These are phyloP conservation scores for Polytrichum commune DNA, from an alignment of 225 moss, liverwort and hornwort genomes.

Conservation along the genomic window DNA sequence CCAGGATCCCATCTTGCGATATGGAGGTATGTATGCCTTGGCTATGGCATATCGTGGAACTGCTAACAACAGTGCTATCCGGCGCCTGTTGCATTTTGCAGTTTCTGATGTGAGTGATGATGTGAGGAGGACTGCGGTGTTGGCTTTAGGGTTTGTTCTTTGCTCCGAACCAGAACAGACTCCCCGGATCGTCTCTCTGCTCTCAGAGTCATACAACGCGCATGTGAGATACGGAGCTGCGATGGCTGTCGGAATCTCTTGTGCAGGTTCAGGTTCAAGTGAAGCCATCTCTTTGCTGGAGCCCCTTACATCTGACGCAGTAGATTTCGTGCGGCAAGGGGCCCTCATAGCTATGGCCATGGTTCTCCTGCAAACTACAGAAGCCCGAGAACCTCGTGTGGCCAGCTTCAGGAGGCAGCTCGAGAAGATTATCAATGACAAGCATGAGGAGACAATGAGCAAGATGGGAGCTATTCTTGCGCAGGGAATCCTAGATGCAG, in stretches of 20 bases:
- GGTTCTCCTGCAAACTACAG: conserved; percentile 90
- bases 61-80: conserved; percentile 91
- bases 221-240: conserved; percentile 97
- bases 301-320: conserved; percentile 87
- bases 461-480: conserved; percentile 99
- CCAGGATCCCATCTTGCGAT: conserved; percentile 93
- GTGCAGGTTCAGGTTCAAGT: conserved; percentile 82
- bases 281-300: conserved; percentile 91
- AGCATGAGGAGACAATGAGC: conserved; percentile 99
- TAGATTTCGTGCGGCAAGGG: conserved; percentile 95
- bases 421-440: conserved; percentile 89
- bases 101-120: conserved; percentile 98
- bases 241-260: conserved; percentile 95
- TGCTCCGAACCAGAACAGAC: conserved; percentile 98
- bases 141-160: conserved; percentile 90
- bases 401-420: conserved; percentile 81
- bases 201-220: conserved; percentile 92
- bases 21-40: conserved; percentile 96
- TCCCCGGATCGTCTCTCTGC: conserved; percentile 86
- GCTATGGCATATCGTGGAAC: conserved; percentile 94
- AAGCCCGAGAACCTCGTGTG: conserved; percentile 83
- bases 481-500: conserved; percentile 88
- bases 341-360: conserved; percentile 96
- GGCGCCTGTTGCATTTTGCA: conserved; percentile 86
- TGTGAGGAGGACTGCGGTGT: conserved; percentile 89